A percentile compares a stretch with the other conserved stretches of the same genome.
phyloP scores from a whole-genome alignment of 2,329 filamentous ascomycete species.

The Cladosporium colombiae region DNA sequence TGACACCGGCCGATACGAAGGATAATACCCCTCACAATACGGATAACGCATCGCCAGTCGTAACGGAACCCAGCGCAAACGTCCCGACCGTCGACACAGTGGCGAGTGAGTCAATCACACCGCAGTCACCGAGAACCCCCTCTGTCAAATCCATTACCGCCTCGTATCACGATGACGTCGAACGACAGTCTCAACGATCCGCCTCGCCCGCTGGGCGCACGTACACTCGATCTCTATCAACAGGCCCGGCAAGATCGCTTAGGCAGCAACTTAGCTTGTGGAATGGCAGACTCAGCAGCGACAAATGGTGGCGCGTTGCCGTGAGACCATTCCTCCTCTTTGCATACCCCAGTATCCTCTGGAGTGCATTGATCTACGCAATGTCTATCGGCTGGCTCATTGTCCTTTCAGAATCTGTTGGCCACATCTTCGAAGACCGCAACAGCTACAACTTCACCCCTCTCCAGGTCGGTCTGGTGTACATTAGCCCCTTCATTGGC shows the following conservation, averaged over 20 bases:
- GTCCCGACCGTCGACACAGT: background rate
- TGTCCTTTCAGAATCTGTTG: constrained; percentile 84
- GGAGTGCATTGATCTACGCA: constrained; percentile 82
- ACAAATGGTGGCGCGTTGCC: constrained; percentile 78
- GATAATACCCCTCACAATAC: background rate
- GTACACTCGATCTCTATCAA: constrained; percentile 72
- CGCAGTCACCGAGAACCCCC: background rate
- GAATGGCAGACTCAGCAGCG: constrained; percentile 74
- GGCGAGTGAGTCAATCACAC: background rate
- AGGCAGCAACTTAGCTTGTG: constrained; percentile 71
- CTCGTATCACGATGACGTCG: background rate
- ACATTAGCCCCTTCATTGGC: constrained; percentile 86
- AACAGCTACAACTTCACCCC: constrained; percentile 77
- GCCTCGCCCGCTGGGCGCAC: constrained; percentile 22
- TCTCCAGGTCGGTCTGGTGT: constrained; percentile 80
- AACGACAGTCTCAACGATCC: background rate
- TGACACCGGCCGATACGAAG: background rate
- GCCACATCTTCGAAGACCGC: constrained; percentile 72
- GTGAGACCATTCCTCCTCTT: constrained; percentile 82
- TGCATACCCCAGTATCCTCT: constrained; percentile 84
- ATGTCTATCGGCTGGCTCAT: constrained; percentile 94
- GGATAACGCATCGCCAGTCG: background rate
- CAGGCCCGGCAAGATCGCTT: constrained; percentile 70
- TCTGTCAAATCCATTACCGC: constrained; percentile 18
- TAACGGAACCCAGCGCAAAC: background rate